Evolutionary conservation across 2,329 filamentous ascomycete species (phyloP), one percentile per base, ranked within the genome.

Genomic region (Orbilia ellipsospora): DNA sequence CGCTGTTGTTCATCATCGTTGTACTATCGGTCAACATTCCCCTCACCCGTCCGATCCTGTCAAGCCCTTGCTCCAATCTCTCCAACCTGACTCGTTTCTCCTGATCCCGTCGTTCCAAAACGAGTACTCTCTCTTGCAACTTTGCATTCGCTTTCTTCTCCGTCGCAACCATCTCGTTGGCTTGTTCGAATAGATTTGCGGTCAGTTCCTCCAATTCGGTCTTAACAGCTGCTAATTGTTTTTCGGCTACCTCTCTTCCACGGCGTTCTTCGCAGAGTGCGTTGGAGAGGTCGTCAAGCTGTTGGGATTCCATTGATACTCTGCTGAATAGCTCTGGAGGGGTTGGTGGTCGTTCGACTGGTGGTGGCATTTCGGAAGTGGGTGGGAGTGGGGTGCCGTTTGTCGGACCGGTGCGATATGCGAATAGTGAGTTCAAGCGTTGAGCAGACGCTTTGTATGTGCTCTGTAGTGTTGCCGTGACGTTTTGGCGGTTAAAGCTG

Each of bases 161-260:
- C 16, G 87, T 85, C 1, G 92, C 91, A 18, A 95, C 92, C 92
- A 95, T 95, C 83, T 93, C 89, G 81, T 95, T 95, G 61, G 92
- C 92, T 83, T 94, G 90, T 83, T 92, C 89, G 81, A 95, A 95
- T 64, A 95, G 83, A 60, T 87, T 87, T 18, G 88, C 90, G 80
- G 88, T 92, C 77, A 95, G 84, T 83, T 95, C 92, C 82, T 94
- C 92, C 18, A 94, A 87, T 83, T 95, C 92, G 12, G 84, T 85
- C 80, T 88, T 89, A 60, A 91, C 90, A 59, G 88, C 87, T 77
- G 85, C 86, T 18, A 92, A 84, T 77, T 88, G 87, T 59, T 87
- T 86, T 83, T 95, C 92, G 0, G 92, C 92, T 61, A 88, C 87
- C 45, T 86, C 84, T 12, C 92, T 88, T 69, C 91, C 85, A 52